These are phyloP conservation scores for Lichenothelia convexa DNA, from an alignment of 495 filamentous ascomycete species.

Conservation along the genomic window DNA sequence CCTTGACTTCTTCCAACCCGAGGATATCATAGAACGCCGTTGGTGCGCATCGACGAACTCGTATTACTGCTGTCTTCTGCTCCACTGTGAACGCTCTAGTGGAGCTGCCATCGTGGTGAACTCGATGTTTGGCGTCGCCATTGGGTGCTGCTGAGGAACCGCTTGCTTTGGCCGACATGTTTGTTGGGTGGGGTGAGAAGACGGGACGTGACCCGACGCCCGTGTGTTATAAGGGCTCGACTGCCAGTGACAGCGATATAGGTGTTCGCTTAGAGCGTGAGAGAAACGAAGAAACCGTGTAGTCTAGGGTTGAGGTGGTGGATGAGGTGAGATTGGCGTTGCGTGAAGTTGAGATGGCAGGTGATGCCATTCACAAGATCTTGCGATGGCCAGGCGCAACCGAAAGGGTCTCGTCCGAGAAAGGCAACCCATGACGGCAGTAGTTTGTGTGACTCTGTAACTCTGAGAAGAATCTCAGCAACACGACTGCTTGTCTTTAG, in stretches of 20 bases:
- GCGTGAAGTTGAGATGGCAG: no score
- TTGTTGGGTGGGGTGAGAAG: conserved; percentile 7
- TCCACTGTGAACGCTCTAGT: conserved; percentile 75
- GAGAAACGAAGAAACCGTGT: no score
- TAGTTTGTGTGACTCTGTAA: no score
- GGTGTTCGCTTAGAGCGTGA: no score
- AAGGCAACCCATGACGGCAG: no score
- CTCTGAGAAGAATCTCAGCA: no score
- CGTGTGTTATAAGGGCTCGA: not conserved
- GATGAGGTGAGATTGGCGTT: no score
- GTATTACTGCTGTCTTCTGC: conserved; percentile 73
- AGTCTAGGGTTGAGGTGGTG: no score
- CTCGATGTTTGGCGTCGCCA: conserved; percentile 49
- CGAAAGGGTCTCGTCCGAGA: no score
- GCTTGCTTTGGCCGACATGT: conserved; percentile 63
- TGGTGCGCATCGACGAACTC: conserved; percentile 63
- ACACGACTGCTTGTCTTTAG: no score
- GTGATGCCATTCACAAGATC: no score
- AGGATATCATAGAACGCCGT: conserved; percentile 89
- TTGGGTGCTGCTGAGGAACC: conserved; percentile 40
- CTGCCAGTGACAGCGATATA: not conserved
- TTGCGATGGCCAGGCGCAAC: no score
- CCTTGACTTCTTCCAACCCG: conserved; percentile 38
- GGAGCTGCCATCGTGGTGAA: conserved; percentile 88
- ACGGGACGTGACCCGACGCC: conserved; percentile 1